Conservation (phyloP, 345 rosid species). For the Adansonia digitata region DNA sequence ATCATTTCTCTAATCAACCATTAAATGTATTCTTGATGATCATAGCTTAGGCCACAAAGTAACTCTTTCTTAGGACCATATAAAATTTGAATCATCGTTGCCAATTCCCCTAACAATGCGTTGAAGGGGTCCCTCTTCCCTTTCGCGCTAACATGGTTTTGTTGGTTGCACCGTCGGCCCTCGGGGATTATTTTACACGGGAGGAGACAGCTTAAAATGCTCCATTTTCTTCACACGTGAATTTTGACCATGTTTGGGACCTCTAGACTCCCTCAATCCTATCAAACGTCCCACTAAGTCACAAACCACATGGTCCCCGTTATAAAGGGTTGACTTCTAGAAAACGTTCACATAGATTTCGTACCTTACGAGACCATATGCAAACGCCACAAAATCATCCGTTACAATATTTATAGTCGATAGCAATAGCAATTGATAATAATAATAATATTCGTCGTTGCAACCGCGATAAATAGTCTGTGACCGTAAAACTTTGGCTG, state of each 20-base stretch:
- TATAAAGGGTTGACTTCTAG: slow-evolving; percentile 45
- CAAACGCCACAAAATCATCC: too few relatives aligned
- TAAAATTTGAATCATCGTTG: not conserved
- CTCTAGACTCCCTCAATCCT: not conserved
- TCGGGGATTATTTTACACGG: not conserved
- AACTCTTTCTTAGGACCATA: not conserved
- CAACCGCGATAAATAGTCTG: too few relatives aligned
- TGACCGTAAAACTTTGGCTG: slow-evolving; percentile 14
- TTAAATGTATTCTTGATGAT: not conserved
- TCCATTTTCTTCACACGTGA: slow-evolving; percentile 33
- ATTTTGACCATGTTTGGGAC: not conserved
- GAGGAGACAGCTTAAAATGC: slow-evolving; percentile 24
- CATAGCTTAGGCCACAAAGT: not conserved
- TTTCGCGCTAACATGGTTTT: slow-evolving; percentile 1
- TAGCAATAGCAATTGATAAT: too few relatives aligned
- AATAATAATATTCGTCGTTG: too few relatives aligned
- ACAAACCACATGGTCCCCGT: slow-evolving; percentile 18
- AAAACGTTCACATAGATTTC: slow-evolving; percentile 14
- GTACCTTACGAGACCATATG: slow-evolving; percentile 9
- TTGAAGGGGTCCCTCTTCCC: not conserved
- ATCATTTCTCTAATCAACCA: not conserved
- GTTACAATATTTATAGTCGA: too few relatives aligned
- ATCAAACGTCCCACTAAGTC: slow-evolving; percentile 20
- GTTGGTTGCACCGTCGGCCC: not conserved
- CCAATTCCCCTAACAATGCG: not conserved